Conservation (phyloP, 108 stramenopile genomes). For the Nitzschia sp. region DNA sequence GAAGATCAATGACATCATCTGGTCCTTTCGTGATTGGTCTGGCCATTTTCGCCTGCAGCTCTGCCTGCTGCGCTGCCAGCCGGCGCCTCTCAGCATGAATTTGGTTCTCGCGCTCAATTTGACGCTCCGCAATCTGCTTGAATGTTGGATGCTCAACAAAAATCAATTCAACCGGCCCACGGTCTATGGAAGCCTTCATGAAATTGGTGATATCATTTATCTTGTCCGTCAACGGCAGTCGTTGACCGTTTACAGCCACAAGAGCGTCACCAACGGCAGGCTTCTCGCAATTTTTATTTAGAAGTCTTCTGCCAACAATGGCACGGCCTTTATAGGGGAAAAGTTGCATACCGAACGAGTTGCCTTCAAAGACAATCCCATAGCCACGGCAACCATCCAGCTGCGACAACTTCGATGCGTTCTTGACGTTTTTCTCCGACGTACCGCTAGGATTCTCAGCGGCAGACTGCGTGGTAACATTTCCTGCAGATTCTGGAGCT, state of each 20-base stretch:
- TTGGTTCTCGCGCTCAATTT: background rate
- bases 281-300: background rate
- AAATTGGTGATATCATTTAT: constrained; percentile 2
- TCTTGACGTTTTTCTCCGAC: background rate
- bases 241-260: constrained; percentile 50
- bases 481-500: background rate
- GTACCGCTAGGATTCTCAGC: background rate
- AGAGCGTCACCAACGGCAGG: constrained; percentile 61
- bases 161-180: constrained; percentile 5
- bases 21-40: background rate
- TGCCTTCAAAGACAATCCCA: constrained; percentile 31
- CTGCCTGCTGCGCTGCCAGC: background rate
- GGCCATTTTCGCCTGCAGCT: background rate
- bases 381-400: constrained; percentile 20
- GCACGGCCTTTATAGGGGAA: constrained; percentile 38
- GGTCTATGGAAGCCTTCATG: constrained; percentile 7
- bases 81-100: no score
- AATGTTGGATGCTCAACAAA: constrained; percentile 14
- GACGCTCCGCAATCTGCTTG: background rate
- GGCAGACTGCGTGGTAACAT: background rate
- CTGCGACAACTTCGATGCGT: background rate
- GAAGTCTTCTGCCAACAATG: constrained; percentile 21
- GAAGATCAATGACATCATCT: constrained; percentile 29
- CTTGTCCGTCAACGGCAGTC: constrained; percentile 7
- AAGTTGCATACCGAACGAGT: constrained; percentile 38